phyloP scores from a whole-genome alignment of 2,329 filamentous ascomycete species.

The Tolypocladium pustulatum region DNA sequence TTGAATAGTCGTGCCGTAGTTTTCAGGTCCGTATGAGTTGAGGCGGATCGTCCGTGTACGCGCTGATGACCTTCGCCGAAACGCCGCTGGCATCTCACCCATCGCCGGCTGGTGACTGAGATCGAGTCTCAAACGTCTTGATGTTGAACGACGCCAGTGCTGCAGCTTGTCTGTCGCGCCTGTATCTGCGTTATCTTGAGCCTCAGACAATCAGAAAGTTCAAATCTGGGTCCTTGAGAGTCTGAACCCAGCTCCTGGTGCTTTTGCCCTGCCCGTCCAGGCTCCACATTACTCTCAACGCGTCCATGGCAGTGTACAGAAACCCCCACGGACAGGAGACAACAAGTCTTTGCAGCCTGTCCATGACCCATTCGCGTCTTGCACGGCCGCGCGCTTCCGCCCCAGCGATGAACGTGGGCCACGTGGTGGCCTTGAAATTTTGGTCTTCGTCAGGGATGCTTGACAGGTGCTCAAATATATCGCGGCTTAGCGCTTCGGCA shows the following conservation, averaged over 20 bases:
- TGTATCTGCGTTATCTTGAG: neutral
- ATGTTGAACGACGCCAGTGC: neutral
- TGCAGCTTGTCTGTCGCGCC: neutral
- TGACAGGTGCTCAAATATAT: conserved; percentile 35
- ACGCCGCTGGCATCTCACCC: neutral
- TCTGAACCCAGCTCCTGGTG: conserved; percentile 30
- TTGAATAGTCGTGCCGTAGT: neutral
- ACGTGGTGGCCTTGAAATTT: conserved; percentile 45
- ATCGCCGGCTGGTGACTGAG: neutral
- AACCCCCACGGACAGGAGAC: conserved; percentile 37
- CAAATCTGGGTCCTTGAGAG: conserved; percentile 28
- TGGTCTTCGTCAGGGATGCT: conserved; percentile 36
- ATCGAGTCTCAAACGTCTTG: neutral
- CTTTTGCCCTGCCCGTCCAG: conserved; percentile 20
- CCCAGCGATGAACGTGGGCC: conserved; percentile 46
- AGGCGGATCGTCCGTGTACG: neutral
- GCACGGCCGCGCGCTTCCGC: conserved; percentile 34
- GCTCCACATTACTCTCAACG: conserved; percentile 32
- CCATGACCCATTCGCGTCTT: conserved; percentile 36
- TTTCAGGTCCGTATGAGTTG: neutral
- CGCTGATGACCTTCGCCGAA: neutral
- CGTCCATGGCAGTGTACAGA: conserved; percentile 33
- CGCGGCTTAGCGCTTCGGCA: conserved; percentile 26
- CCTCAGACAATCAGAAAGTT: conserved; percentile 32
- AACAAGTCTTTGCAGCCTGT: conserved; percentile 29